These are phyloP conservation scores for Pseudofabraea citricarpa DNA, from an alignment of 2,329 filamentous ascomycete species.

Conservation along the genomic window DNA sequence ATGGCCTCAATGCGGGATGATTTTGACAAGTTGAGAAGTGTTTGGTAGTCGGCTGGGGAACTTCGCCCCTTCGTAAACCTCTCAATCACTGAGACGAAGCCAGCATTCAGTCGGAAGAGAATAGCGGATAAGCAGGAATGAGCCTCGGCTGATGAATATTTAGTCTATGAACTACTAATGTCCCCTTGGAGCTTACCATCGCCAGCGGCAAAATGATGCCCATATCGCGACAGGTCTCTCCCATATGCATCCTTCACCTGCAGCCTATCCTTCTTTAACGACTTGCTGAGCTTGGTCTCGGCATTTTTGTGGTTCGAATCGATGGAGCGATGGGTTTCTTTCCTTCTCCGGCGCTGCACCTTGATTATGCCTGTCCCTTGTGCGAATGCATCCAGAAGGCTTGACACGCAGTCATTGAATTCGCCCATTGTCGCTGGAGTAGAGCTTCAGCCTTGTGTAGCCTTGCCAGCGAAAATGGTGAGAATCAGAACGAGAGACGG, in stretches of 20 bases:
- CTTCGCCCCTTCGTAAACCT: constrained; percentile 28
- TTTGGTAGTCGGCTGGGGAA: constrained; percentile 38
- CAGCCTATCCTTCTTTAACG: constrained; percentile 19
- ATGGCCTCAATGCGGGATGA: constrained; percentile 43
- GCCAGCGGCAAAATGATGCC: constrained; percentile 38
- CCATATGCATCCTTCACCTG: constrained; percentile 39
- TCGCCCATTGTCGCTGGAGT: constrained; percentile 27
- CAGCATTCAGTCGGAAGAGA: constrained; percentile 37
- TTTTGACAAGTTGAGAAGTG: constrained; percentile 42
- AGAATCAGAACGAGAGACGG: background rate
- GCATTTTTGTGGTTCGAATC: constrained; percentile 29
- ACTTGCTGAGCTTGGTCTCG: constrained; percentile 34
- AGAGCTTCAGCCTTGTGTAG: constrained; percentile 4
- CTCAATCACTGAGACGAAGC: constrained; percentile 35
- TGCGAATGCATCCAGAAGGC: constrained; percentile 42
- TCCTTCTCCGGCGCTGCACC: constrained; percentile 31
- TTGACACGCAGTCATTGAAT: constrained; percentile 39
- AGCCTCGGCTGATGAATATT: constrained; percentile 19
- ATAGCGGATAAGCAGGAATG: constrained; percentile 27
- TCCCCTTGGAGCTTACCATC: constrained; percentile 36
- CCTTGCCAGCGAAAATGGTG: background rate
- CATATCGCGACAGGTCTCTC: constrained; percentile 34
- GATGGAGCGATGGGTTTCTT: constrained; percentile 20
- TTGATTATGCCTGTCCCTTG: constrained; percentile 27
- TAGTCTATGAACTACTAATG: background rate